Evolutionary conservation across 495 filamentous ascomycete species (phyloP), one percentile per base, ranked within the genome.

Genomic region (Xylaria acuta): DNA sequence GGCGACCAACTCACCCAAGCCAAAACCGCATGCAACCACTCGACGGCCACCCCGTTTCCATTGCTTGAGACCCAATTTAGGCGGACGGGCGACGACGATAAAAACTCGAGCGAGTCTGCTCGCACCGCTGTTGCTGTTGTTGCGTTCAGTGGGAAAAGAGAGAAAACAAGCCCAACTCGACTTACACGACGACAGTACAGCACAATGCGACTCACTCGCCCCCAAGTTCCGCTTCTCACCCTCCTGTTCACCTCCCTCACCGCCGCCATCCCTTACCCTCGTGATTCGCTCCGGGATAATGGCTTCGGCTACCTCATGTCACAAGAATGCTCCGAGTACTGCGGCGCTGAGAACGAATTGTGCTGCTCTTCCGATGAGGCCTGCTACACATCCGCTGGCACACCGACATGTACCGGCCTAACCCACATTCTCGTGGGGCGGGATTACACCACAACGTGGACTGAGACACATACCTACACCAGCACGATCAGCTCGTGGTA

Each of bases 391-490:
- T 88, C 92, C 78, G 73, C 78, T 34, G 85, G 83, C 69, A 79
- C 80, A 63, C 81, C 82, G 12, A 76, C 76, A n/a, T 84, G 83
- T 54, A 75, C 75, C 7, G 66, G 43, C 54, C 20, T 30, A 27
- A 34, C 45, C 14, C 71, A 73, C 7, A 27, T 63, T 12, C 53
- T 73, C 14, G 72, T 73, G n/a, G 68, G 72, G 18, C 65, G 74
- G 40, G 77, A 73, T 41, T 94, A 85, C 80, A 94, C 92, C 60
- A 92, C 90, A 14, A 94, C 92, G 16, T 94, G 93, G 82, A 93
- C 91, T 43, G 88, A 91, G 72, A 84, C 88, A 5, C 77, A 85
- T 45, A 93, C 91, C 7, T 84, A 84, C 73, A 94, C 92, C 47
- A 89, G 87, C 40, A 90, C 91, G 49, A 90, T 88, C 80, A 91